These are phyloP conservation scores for Cyberlindnera suaveolens DNA, from an alignment of 805 yeast genomes.

Conservation along the genomic window DNA sequence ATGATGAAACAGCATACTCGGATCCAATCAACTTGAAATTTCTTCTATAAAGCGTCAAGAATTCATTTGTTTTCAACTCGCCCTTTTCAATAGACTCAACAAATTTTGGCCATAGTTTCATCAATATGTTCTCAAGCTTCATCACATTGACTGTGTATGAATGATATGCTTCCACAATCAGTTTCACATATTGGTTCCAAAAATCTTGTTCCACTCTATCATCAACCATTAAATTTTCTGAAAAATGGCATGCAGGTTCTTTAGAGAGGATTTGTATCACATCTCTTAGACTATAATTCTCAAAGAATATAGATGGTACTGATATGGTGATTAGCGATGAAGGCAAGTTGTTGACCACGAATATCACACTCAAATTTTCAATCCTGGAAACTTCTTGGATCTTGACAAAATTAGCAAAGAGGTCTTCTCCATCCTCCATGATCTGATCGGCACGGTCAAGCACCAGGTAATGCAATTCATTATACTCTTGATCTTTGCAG, in stretches of 20 bases:
- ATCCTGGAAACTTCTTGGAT: slow-evolving; percentile 15
- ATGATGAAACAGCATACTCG: slow-evolving; percentile 24
- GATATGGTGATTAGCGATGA: slow-evolving; percentile 15
- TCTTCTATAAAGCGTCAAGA: slow-evolving; percentile 24
- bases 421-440: slow-evolving; percentile 17
- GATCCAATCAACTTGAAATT: slow-evolving; percentile 27
- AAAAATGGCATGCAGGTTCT: slow-evolving; percentile 7
- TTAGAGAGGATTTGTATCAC: slow-evolving; percentile 6
- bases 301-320: slow-evolving; percentile 15
- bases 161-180: slow-evolving; percentile 21
- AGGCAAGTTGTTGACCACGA: slow-evolving; percentile 14
- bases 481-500: slow-evolving; percentile 3
- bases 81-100: slow-evolving; percentile 14
- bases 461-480: slow-evolving; percentile 18
- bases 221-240: slow-evolving; percentile 2
- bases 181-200: slow-evolving; percentile 19
- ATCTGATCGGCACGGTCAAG: slow-evolving; percentile 22
- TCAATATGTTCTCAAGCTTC: slow-evolving; percentile 12
- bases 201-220: slow-evolving; percentile 5
- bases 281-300: slow-evolving; percentile 13
- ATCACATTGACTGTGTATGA: slow-evolving; percentile 19
- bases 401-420: slow-evolving; percentile 14
- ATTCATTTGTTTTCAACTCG: slow-evolving; percentile 11
- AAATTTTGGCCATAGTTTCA: slow-evolving; percentile 20
- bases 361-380: slow-evolving; percentile 16